Base-by-base conservation (phyloP, 306 rosid genomes). In the Lathyrus oleraceus region DNA sequence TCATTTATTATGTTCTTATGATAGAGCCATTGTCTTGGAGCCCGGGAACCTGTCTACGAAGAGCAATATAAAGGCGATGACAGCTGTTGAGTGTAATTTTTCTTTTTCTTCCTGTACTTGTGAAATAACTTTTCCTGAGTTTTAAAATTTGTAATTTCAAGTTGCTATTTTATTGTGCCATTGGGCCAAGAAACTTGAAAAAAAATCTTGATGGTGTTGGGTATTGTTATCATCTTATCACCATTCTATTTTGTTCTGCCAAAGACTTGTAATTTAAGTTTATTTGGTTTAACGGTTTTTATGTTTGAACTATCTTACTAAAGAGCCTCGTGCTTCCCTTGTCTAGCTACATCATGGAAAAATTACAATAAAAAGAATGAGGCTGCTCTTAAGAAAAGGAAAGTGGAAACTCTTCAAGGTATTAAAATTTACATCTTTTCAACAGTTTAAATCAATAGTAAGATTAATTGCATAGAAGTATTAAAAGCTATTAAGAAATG, bases 1-100 rank as follows among this genome's bases (percentile, higher is more conserved):
- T 75, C 52, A 73, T 71, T 66, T 76, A 25, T 65, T 58, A 54
- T 71, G 51, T 76, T 85, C 28, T 73, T 72, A 75, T 44, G 8
- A 67, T 96, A 94, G 98, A 81, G 83, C 99, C 74, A 89, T 91
- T 79, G 89, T 95, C 73, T 74, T 95, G 75, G 99, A 95, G 61
- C 92, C 79, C 27, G 97, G 87, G 78, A 91, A 86, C 77, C 96
- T 95, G 5, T 74, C 96, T 40, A 82, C 65, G 89, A 85, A 86
- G 84, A 87, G 78, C 77, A 96, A 91, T 64, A 51, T 75, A 69
- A 85, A 89, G 84, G 85, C 79, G 72, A 51, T 87, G 54, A 88
- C 81, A 74, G 96, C 96, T 81, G 91, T 80, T 72, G 87, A 88
- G 76, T 78, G 99, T 91, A 82, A 75, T 76, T 69, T 71, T 70